Conservation (phyloP, 352 stramenopile genomes). For the Blastocystis sp. region DNA sequence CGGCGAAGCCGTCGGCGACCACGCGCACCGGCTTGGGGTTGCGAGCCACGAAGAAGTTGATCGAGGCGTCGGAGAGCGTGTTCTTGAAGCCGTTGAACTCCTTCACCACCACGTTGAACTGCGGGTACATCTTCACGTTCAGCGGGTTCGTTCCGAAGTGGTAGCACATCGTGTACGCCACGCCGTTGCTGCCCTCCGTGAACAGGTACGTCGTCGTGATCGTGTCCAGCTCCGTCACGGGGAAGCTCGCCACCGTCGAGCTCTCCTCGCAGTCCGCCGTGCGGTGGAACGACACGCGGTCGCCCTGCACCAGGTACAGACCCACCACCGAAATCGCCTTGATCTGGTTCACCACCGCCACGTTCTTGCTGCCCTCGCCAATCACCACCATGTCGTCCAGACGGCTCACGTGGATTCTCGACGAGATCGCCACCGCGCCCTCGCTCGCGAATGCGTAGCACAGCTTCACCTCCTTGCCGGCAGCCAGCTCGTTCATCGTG, state of each 20-base stretch:
- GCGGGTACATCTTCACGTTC: conserved; percentile 9
- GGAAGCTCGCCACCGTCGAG: conserved; percentile 43
- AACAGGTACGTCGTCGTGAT: conserved; percentile 21
- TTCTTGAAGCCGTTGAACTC: conserved; percentile 54
- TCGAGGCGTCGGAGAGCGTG: conserved; percentile 22
- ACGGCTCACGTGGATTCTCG: conserved; percentile 18
- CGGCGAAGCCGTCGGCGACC: conserved; percentile 37
- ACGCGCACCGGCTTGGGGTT: conserved; percentile 59
- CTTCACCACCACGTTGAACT: conserved; percentile 70
- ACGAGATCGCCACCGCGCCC: conserved; percentile 17
- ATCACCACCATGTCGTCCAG: not conserved
- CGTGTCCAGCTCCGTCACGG: not conserved
- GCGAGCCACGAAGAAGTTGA: conserved; percentile 56
- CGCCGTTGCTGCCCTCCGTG: conserved; percentile 39
- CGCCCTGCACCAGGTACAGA: conserved; percentile 14
- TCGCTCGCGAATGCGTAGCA: conserved; percentile 54
- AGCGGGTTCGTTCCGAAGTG: conserved; percentile 17
- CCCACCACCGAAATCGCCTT: conserved; percentile 32
- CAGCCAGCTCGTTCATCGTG: not conserved
- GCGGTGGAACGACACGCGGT: conserved; percentile 26
- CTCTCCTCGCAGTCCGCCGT: conserved; percentile 33
- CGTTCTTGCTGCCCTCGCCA: not conserved
- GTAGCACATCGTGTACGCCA: conserved; percentile 67
- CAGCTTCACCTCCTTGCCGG: conserved; percentile 55
- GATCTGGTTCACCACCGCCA: conserved; percentile 33